Base-by-base conservation (phyloP, 2,329 filamentous ascomycete species). In the Ustilaginoidea virens region DNA sequence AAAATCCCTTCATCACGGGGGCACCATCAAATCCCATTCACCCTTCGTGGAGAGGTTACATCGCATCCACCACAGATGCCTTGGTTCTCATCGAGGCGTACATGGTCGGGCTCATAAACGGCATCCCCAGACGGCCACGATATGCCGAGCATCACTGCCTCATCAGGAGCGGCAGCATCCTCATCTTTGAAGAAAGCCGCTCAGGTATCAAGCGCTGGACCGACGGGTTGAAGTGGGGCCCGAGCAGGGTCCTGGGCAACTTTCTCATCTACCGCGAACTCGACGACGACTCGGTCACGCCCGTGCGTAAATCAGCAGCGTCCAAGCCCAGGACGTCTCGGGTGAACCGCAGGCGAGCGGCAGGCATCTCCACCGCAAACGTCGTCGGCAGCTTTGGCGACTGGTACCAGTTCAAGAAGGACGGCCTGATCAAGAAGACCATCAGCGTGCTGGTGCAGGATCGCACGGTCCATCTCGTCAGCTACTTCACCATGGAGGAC, bases 181-280 rank as follows among this genome's bases (percentile, higher is more conserved):
- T 92, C 52, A 80, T 92, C 39, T 93, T 92, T 51, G 82, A 92
- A 45, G 82, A 92, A 48, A 75, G 81, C 35, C 76, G 80, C 0
- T 90, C 83, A 0, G 82, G 82, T 4, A 92, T 92, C 56, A 90
- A 90, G 57, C 67, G 85, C 33, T 93, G 85, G 85, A 92, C 83
- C 0, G 85, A 93, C 41, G 83, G 85, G 9, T 70, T 86, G 10
- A 74, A 76, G 8, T 93, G 85, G 85, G 90, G 80, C 39, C 85
- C 85, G 0, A 90, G 76, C 51, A 74, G 79, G n/a, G 86, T 90
- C 24, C 60, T 85, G 30, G 77, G 76, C 32, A 87, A 87, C 47
- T 90, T 82, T 41, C 64, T 92, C 25, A 69, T 90, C 39, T 92
- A 92, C 45, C 73, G 82, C 19, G 80, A 92, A 48, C 64, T 90